Conservation (phyloP, 306 rosid species). For the Myrica gale region DNA sequence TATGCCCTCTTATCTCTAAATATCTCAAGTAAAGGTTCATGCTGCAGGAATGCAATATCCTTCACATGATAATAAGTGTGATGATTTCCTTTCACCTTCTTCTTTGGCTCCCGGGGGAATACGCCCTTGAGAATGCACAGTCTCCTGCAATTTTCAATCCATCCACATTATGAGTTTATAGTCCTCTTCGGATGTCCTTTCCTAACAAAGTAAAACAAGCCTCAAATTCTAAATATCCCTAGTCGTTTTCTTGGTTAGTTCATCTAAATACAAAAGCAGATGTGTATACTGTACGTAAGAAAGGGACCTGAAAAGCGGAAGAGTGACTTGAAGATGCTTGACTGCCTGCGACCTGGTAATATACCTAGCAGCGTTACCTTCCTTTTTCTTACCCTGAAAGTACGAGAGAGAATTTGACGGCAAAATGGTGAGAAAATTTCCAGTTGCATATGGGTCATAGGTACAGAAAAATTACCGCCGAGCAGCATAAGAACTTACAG, state of each 20-base stretch:
- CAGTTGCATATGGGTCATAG: background rate
- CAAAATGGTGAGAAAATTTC: background rate
- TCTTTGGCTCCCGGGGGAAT: constrained; percentile 91
- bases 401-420: background rate
- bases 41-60: constrained; percentile 84
- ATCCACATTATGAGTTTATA: constrained; percentile 13
- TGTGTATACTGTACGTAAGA: background rate
- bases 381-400: constrained; percentile 89
- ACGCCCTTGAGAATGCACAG: constrained; percentile 88
- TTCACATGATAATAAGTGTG: constrained; percentile 89
- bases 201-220: background rate
- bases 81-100: constrained; percentile 89
- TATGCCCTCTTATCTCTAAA: constrained; percentile 64
- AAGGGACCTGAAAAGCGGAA: constrained; percentile 75
- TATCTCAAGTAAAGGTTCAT: constrained; percentile 75
- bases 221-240: background rate
- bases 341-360: constrained; percentile 84
- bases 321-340: constrained; percentile 74
- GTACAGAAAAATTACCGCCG: background rate
- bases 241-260: background rate
- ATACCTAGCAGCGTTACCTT: constrained; percentile 88
- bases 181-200: background rate
- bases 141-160: constrained; percentile 48
- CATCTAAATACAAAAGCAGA: background rate
- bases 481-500: constrained; percentile 41